phyloP scores from a whole-genome alignment of 73 alveolate species.

The Symbiodinium natans region DNA sequence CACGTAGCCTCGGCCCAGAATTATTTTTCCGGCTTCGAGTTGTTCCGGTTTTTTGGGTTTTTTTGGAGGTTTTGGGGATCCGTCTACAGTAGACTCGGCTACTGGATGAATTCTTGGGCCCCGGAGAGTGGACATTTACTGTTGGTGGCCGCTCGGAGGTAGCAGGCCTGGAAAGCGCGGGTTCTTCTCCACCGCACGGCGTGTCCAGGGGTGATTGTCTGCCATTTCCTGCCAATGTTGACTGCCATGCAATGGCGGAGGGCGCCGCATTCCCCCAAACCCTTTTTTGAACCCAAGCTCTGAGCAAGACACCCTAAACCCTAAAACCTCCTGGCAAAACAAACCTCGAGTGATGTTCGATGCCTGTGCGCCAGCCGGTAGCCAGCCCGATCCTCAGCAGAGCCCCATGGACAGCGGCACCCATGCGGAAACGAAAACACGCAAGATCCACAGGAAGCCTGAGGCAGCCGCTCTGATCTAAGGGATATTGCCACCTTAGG shows the following conservation, averaged over 20 bases:
- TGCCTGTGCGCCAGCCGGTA: conserved; percentile 56
- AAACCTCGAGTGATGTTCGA: neutral
- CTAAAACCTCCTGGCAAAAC: neutral
- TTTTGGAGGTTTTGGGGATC: no score
- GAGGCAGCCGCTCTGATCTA: conserved; percentile 28
- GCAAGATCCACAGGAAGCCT: neutral
- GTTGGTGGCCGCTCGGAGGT: neutral
- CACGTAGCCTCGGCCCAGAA: conserved; percentile 26
- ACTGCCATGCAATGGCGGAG: neutral
- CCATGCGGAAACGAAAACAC: neutral
- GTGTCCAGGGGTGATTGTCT: conserved; percentile 93
- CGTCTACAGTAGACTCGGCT: no score
- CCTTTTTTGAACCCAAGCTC: neutral
- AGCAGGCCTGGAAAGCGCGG: conserved; percentile 74
- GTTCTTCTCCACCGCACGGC: conserved; percentile 88
- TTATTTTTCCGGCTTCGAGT: no score
- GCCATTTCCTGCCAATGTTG: conserved; percentile 26
- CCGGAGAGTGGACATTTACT: no score
- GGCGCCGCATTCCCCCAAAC: neutral
- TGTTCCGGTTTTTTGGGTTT: no score
- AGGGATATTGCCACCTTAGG: conserved; percentile 66
- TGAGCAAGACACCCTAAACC: neutral
- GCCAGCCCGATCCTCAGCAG: conserved; percentile 43
- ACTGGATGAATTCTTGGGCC: no score
- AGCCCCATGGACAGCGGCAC: neutral